Conservation (phyloP, 2,329 filamentous ascomycete genomes). For the Diaporthe amygdali region DNA sequence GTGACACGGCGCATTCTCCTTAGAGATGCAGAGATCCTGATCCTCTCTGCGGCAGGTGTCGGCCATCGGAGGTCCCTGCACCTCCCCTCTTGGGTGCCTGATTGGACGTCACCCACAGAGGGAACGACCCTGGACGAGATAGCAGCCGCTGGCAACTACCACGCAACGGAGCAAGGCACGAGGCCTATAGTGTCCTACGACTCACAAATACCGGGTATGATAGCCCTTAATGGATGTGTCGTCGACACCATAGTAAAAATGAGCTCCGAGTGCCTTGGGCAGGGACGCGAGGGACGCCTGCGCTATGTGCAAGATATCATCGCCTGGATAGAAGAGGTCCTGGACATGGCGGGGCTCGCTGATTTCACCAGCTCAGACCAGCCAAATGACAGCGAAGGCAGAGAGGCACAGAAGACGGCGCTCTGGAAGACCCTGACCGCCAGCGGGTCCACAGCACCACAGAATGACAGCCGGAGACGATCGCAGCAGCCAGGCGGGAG, state of each 20-base stretch:
- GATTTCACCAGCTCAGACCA: not conserved
- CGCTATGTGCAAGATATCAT: not conserved
- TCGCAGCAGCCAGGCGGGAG: not conserved
- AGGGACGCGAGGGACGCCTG: not conserved
- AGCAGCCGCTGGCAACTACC: not conserved
- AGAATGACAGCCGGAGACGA: accelerated
- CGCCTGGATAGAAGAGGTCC: not conserved
- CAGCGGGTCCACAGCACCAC: not conserved
- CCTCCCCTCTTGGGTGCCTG: not conserved
- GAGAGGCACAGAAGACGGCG: not conserved
- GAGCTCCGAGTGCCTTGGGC: not conserved
- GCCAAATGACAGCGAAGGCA: not conserved
- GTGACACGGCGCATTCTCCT: not conserved
- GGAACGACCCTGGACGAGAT: not conserved
- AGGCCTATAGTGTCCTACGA: not conserved
- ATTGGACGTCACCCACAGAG: not conserved
- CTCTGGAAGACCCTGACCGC: not conserved
- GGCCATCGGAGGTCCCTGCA: not conserved
- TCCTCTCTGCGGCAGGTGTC: not conserved
- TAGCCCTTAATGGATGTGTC: not conserved
- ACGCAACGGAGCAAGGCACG: not conserved
- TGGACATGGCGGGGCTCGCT: not conserved
- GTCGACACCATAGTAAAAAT: not conserved
- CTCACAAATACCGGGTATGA: not conserved
- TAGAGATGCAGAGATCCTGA: not conserved